Percentiles rank a stretch among this genome's conserved stretches.
Evolutionary conservation across 352 stramenopile species (phyloP).

Genomic region (Thalassiosira livingstoniorum): DNA sequence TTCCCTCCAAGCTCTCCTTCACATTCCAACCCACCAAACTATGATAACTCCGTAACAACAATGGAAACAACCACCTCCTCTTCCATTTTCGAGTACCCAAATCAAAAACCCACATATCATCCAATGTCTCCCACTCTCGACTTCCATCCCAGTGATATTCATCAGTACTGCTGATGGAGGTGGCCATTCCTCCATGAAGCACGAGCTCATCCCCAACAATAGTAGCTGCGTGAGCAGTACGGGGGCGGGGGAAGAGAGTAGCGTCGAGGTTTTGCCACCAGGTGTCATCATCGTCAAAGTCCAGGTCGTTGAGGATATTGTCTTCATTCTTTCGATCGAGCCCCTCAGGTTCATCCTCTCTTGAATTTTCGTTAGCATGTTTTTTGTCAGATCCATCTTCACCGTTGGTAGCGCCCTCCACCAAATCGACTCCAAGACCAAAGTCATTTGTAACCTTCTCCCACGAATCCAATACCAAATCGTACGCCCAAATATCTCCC

Average conservation of each 20-base stretch:
- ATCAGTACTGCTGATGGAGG: slow-evolving; percentile 29
- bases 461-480: slow-evolving; percentile 53
- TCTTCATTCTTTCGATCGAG: background rate
- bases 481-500: slow-evolving; percentile 68
- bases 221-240: slow-evolving; percentile 67
- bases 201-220: slow-evolving; percentile 67
- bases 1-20: background rate
- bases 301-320: background rate
- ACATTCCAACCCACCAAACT: slow-evolving; percentile 61
- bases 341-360: too few relatives aligned
- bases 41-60: slow-evolving; percentile 59
- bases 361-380: background rate
- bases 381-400: background rate
- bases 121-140: slow-evolving; percentile 57
- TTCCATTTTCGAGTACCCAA: slow-evolving; percentile 57
- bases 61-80: slow-evolving; percentile 45
- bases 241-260: slow-evolving; percentile 38
- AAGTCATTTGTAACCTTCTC: slow-evolving; percentile 59
- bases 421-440: slow-evolving; percentile 15
- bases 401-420: slow-evolving; percentile 7
- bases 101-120: slow-evolving; percentile 72
- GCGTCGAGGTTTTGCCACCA: slow-evolving; percentile 40
- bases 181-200: slow-evolving; percentile 65
- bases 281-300: slow-evolving; percentile 35
- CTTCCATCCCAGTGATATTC: slow-evolving; percentile 57